Percentiles rank a stretch among this genome's conserved stretches.
These are phyloP conservation scores for Phoenix roebelenii DNA, from an alignment of 176 grass and related monocot genomes.

Conservation along the genomic window DNA sequence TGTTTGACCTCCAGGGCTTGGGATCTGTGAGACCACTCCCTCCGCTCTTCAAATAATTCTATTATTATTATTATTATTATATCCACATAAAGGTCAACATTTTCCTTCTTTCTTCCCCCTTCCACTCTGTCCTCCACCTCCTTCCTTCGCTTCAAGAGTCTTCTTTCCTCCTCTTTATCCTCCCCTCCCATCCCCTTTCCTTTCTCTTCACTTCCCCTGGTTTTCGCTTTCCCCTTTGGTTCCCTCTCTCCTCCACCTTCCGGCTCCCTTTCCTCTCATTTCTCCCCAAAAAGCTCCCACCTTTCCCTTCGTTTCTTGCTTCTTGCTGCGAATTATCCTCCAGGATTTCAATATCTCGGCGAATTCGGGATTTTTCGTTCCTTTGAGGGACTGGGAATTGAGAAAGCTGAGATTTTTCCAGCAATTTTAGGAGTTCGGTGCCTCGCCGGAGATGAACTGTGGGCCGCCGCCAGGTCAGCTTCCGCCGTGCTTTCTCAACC, in stretches of 20 bases:
- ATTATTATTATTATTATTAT: too few relatives aligned
- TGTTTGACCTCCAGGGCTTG: constrained; percentile 30
- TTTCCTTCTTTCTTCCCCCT: neutral
- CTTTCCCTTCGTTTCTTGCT: constrained; percentile 9
- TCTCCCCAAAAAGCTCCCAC: constrained; percentile 7
- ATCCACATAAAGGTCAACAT: neutral
- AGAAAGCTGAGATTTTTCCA: neutral
- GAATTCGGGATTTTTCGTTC: constrained; percentile 26
- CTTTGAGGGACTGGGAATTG: too few relatives aligned
- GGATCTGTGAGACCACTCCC: neutral
- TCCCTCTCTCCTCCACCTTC: constrained; percentile 28
- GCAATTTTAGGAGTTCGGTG: neutral
- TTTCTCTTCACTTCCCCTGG: constrained; percentile 30
- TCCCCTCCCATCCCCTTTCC: neutral
- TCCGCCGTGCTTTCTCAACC: constrained; percentile 65
- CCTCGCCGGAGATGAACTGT: constrained; percentile 56
- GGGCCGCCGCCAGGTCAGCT: constrained; percentile 38
- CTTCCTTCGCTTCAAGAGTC: constrained; percentile 23
- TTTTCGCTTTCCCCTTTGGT: constrained; percentile 37
- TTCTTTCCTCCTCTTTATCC: constrained; percentile 15
- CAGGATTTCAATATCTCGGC: constrained; percentile 3
- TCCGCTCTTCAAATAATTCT: too few relatives aligned
- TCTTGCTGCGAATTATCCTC: constrained; percentile 3
- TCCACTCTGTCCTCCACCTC: neutral
- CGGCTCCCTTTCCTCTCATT: constrained; percentile 20